Conservation (phyloP, 495 filamentous ascomycete genomes). For the Penicillium dipodomyicola region DNA sequence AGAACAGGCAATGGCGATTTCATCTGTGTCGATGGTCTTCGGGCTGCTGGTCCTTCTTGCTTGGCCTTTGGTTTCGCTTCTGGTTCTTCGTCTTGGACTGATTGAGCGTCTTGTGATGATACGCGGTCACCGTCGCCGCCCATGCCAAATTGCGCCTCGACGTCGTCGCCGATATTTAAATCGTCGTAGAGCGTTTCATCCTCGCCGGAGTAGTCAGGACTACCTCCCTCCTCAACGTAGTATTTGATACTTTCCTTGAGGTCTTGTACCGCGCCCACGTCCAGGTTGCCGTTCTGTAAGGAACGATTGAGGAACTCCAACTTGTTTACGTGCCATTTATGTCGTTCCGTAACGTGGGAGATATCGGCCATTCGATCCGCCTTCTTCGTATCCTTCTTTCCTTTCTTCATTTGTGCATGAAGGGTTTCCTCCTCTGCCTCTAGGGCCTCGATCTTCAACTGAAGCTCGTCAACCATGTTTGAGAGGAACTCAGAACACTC, state of each 20-base stretch:
- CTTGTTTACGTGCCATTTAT: constrained; percentile 95
- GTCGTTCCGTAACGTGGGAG: constrained; percentile 76
- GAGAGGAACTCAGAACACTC: constrained; percentile 82
- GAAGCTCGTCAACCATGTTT: constrained; percentile 86
- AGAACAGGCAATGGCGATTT: constrained; percentile 90
- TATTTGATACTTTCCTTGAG: constrained; percentile 90
- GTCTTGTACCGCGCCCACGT: constrained; percentile 77
- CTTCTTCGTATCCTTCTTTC: constrained; percentile 79
- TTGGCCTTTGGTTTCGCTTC: constrained; percentile 61
- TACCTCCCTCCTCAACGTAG: constrained; percentile 88
- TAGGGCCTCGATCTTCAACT: constrained; percentile 84
- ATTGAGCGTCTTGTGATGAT: constrained; percentile 94
- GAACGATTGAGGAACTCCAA: constrained; percentile 87
- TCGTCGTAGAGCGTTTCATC: constrained; percentile 97
- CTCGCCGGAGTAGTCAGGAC: constrained; percentile 77
- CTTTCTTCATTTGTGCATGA: constrained; percentile 88
- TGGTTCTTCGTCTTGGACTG: constrained; percentile 76
- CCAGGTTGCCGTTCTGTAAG: constrained; percentile 88
- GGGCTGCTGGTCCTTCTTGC: constrained; percentile 45
- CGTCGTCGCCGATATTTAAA: constrained; percentile 83
- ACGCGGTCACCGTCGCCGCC: constrained; percentile 76
- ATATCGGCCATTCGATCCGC: constrained; percentile 85
- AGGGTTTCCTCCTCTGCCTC: constrained; percentile 89
- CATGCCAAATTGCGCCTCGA: constrained; percentile 80
- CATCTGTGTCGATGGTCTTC: constrained; percentile 85